phyloP scores from a whole-genome alignment of 768 basidiomycete genomes.

The Trametes coccinea region DNA sequence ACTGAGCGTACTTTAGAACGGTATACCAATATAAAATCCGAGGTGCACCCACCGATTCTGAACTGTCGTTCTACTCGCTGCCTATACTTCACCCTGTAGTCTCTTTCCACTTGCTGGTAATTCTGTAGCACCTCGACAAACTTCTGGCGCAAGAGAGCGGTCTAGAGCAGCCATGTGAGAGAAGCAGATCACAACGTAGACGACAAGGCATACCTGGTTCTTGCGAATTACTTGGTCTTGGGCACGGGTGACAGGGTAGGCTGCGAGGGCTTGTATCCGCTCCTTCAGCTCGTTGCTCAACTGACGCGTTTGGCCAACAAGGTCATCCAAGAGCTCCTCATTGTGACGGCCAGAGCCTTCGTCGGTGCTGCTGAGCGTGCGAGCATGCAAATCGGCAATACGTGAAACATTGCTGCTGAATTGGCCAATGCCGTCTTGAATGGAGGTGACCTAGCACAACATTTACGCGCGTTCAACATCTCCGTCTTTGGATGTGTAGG shows the following conservation, averaged over 20 bases:
- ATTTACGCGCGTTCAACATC: no score
- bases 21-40: neutral
- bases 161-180: slow-evolving; percentile 7
- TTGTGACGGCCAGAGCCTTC: slow-evolving; percentile 63
- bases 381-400: slow-evolving; percentile 73
- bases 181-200: no score
- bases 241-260: slow-evolving; percentile 59
- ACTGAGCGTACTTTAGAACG: slow-evolving; percentile 43
- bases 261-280: slow-evolving; percentile 70
- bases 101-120: slow-evolving; percentile 81
- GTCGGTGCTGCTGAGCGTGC: slow-evolving; percentile 75
- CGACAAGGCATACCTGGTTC: slow-evolving; percentile 57
- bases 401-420: slow-evolving; percentile 70
- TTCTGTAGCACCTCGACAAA: slow-evolving; percentile 86
- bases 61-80: slow-evolving; percentile 84
- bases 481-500: no score
- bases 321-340: slow-evolving; percentile 61
- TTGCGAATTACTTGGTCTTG: slow-evolving; percentile 75
- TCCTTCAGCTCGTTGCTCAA: slow-evolving; percentile 69
- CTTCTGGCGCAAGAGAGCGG: slow-evolving; percentile 36
- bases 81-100: slow-evolving; percentile 76
- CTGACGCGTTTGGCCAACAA: slow-evolving; percentile 71
- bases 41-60: slow-evolving; percentile 64
- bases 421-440: slow-evolving; percentile 68
- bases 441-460: slow-evolving; percentile 59